A percentile compares a stretch with the other conserved stretches of the same genome.
Evolutionary conservation across 2,329 filamentous ascomycete species (phyloP).

Genomic region (Beauveria medogensis): DNA sequence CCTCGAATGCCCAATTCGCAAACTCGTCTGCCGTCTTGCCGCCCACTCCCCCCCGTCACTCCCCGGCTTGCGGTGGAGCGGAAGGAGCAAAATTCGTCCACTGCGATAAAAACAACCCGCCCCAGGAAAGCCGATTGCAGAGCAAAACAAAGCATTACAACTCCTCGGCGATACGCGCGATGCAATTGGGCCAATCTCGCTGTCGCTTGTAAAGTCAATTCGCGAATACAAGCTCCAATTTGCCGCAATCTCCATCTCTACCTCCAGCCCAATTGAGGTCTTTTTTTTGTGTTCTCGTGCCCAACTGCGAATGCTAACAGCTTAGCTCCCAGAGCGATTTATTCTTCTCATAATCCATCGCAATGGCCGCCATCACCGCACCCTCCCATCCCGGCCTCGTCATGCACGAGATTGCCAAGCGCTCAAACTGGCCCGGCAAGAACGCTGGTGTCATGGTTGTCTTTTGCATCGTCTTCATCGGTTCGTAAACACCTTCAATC

Average conservation of each 20-base stretch:
- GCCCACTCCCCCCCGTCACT: background rate
- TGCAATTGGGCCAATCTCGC: background rate
- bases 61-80: background rate
- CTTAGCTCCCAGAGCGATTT: background rate
- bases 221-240: background rate
- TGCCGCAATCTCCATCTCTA: background rate
- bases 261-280: background rate
- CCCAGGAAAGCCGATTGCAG: background rate
- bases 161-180: background rate
- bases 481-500: conserved; percentile 19
- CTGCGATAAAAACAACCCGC: background rate
- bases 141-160: background rate
- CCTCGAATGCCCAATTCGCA: too few relatives aligned
- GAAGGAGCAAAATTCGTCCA: background rate
- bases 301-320: background rate
- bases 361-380: conserved; percentile 35
- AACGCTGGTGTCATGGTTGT: conserved; percentile 35
- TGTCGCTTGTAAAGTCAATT: background rate
- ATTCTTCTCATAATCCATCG: conserved; percentile 18
- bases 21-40: background rate
- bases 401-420: conserved; percentile 32
- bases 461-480: conserved; percentile 34
- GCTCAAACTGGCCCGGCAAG: conserved; percentile 28
- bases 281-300: background rate
- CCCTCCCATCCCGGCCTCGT: conserved; percentile 30